Percentiles rank a stretch among this genome's conserved stretches.
These are phyloP conservation scores for Grosmannia huntii DNA, from an alignment of 2,329 filamentous ascomycete genomes.

Conservation along the genomic window DNA sequence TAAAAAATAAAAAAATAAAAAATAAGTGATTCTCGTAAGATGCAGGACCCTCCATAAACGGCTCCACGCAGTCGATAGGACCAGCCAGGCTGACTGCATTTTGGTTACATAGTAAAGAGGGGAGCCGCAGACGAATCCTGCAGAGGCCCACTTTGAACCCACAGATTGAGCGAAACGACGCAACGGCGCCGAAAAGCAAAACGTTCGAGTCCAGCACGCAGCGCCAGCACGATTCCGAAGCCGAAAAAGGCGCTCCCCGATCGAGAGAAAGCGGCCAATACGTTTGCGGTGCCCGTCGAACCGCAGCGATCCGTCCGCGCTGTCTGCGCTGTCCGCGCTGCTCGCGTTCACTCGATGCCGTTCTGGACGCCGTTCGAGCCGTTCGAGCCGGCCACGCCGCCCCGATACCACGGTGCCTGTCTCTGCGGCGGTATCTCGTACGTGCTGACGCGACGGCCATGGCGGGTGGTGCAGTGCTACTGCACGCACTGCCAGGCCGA, in stretches of 20 bases:
- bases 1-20: background rate
- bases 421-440: slow-evolving; percentile 13
- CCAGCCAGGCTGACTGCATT: background rate
- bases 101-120: background rate
- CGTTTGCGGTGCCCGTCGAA: background rate
- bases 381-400: slow-evolving; percentile 1
- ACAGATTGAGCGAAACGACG: background rate
- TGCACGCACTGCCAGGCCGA: slow-evolving; percentile 13
- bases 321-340: background rate
- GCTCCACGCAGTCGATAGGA: too few relatives aligned
- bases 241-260: background rate
- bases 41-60: background rate
- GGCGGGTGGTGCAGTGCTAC: slow-evolving; percentile 11
- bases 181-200: background rate
- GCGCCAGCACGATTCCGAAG: background rate
- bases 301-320: background rate
- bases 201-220: background rate
- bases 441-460: slow-evolving; percentile 9
- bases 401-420: slow-evolving; percentile 9
- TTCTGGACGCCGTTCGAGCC: background rate
- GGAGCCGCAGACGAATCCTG: background rate
- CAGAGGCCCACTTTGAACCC: background rate
- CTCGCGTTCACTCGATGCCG: background rate
- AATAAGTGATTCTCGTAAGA: background rate
- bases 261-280: background rate